These are phyloP conservation scores for Polyporus arcularius DNA, from an alignment of 768 basidiomycete species.

Conservation along the genomic window DNA sequence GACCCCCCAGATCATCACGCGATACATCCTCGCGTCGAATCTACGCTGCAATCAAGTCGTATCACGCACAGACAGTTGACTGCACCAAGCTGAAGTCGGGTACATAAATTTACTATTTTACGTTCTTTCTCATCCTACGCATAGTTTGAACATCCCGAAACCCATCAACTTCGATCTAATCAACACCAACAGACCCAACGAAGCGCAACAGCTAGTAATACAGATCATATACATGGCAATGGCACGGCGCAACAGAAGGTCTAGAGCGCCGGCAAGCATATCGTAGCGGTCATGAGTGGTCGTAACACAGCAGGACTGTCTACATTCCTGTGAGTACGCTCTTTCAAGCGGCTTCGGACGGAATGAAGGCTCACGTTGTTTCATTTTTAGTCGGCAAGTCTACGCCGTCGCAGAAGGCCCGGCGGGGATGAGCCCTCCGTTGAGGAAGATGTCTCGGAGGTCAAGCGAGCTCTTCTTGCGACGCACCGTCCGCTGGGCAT, in stretches of 20 bases:
- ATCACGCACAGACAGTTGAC: too few species aligned
- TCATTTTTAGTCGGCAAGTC: background rate
- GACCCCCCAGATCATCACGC: too few species aligned
- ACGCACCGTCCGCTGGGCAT: slow-evolving; percentile 22
- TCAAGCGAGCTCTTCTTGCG: slow-evolving; percentile 29
- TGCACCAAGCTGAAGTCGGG: too few species aligned
- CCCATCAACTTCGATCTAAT: too few species aligned
- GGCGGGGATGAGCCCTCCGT: slow-evolving; percentile 3
- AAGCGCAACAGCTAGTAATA: background rate
- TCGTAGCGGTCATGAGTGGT: slow-evolving; percentile 4
- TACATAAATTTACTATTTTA: too few species aligned
- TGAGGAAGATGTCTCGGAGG: slow-evolving; percentile 27
- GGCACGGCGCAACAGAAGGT: background rate
- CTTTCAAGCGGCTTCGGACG: background rate
- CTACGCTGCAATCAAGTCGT: too few species aligned
- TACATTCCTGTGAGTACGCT: background rate
- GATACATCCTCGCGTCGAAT: too few species aligned
- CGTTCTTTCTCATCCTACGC: too few species aligned
- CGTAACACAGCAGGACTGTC: background rate
- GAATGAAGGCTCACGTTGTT: background rate
- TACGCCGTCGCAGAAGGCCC: background rate
- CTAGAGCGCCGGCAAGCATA: background rate
- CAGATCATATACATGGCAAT: background rate
- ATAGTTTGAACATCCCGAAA: too few species aligned
- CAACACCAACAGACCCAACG: too few species aligned